These are phyloP conservation scores for Chrysoporthe deuterocubensis DNA, from an alignment of 2,329 filamentous ascomycete genomes.

Conservation along the genomic window DNA sequence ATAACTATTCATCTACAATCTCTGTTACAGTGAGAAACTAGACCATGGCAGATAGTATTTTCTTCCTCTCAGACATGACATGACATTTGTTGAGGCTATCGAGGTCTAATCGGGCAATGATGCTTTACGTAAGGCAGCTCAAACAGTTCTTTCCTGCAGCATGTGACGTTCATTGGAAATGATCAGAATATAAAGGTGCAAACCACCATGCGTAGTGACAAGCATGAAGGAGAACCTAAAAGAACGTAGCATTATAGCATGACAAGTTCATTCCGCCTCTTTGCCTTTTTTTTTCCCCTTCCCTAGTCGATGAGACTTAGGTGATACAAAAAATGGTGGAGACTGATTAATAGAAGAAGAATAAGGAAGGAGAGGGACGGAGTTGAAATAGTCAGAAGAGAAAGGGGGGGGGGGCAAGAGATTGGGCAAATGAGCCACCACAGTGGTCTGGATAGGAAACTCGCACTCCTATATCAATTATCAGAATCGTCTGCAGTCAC, in stretches of 20 bases:
- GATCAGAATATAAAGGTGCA: neutral
- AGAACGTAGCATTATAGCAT: neutral
- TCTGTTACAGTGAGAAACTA: neutral
- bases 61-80: neutral
- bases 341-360: neutral
- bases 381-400: neutral
- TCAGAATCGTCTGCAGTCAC: too few species aligned
- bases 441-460: neutral
- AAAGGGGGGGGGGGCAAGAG: neutral
- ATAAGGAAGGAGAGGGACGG: neutral
- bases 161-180: neutral
- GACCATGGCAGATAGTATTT: neutral
- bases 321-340: too few species aligned
- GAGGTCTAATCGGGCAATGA: neutral
- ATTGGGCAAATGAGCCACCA: neutral
- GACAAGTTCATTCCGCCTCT: neutral
- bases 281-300: neutral
- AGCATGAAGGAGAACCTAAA: neutral
- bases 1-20: neutral
- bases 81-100: neutral
- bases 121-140: neutral
- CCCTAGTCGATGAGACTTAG: too few species aligned
- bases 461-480: neutral
- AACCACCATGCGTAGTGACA: neutral
- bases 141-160: neutral